Base-by-base conservation (phyloP, 371 early-diverging fungal species). In the Parasitella parasitica region DNA sequence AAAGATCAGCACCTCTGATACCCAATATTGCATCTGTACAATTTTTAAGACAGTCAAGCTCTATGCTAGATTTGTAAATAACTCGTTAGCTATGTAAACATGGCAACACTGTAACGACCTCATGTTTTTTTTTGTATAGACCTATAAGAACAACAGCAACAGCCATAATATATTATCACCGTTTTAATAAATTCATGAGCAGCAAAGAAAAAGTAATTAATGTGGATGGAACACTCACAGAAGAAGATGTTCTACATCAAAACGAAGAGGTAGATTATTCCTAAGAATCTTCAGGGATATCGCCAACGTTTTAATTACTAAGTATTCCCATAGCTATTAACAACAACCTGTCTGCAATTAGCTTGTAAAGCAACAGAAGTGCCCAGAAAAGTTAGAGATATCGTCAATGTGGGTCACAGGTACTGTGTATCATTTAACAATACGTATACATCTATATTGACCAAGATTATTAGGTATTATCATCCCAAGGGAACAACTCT, bases 301-400 rank as follows among this genome's bases (percentile, higher is more conserved):
- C n/a, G 2, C 30, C n/a, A 26, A 4, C 27, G 24, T 6, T 15
- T 15, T 11, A 15, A 12, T 15, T 9, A 39, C 20, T 37, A 16
- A 16, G 2, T 27, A 1, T 27, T 15, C 7, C 12, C 24, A 4
- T 54, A 83, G 83, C 56, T 83, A 16, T 59, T 82, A 43, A 74
- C 77, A 11, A 75, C 73, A n/a, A 78, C 86, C 4, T 83, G 83
- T 50, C 50, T 85, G 32, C 78, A 78, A 59, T 67, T 86, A 24
- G 84, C 86, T 7, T 80, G 82, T 38, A 86, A 86, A 71, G 69
- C 76, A 28, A 83, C 80, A 7, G 86, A 86, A 54, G 74, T 75
- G 4, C 77, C 78, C 16, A 69, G 84, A 34, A 86, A 86, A 69
- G 74, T 86, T 35, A 73, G 86, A 32, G 86, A 86, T 69, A 36